A percentile compares a stretch with the other conserved stretches of the same genome.
phyloP scores from a whole-genome alignment of 345 rosid species.

The Populus nigra region DNA sequence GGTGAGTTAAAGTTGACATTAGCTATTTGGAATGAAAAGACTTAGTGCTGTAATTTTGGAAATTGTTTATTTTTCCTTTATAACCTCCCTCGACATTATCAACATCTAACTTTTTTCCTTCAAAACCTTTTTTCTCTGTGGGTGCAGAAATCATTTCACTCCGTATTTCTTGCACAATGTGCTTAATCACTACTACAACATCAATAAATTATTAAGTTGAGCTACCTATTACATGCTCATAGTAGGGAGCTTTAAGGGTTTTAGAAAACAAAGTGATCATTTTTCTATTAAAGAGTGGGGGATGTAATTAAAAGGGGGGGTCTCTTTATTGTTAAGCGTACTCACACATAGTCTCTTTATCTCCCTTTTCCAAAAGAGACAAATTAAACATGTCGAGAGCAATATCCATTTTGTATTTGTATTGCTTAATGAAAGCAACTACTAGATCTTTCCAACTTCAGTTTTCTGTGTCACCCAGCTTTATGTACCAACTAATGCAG shows the following conservation, averaged over 20 bases:
- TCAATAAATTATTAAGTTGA: too few relatives aligned
- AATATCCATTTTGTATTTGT: too few relatives aligned
- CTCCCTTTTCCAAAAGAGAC: fast-evolving
- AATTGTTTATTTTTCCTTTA: fast-evolving
- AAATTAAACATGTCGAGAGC: too few relatives aligned
- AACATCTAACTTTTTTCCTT: not conserved
- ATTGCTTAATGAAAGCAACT: not conserved
- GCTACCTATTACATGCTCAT: too few relatives aligned
- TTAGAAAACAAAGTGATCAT: too few relatives aligned
- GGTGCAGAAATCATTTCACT: not conserved
- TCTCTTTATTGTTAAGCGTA: not conserved
- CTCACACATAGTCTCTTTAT: not conserved
- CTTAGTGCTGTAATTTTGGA: fast-evolving
- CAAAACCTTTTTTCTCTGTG: fast-evolving
- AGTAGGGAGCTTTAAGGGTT: too few relatives aligned
- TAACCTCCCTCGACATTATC: not conserved
- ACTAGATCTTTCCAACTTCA: fast-evolving
- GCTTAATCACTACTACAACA: fast-evolving
- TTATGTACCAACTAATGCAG: fast-evolving
- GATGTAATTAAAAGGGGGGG: not conserved
- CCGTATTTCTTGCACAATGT: too few relatives aligned
- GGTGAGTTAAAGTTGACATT: not conserved
- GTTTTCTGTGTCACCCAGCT: fast-evolving
- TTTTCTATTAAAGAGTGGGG: not conserved
- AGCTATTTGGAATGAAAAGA: not conserved